These are phyloP conservation scores for Pseudoneurospora amorphoporcata DNA, from an alignment of 495 filamentous ascomycete species.

Conservation along the genomic window DNA sequence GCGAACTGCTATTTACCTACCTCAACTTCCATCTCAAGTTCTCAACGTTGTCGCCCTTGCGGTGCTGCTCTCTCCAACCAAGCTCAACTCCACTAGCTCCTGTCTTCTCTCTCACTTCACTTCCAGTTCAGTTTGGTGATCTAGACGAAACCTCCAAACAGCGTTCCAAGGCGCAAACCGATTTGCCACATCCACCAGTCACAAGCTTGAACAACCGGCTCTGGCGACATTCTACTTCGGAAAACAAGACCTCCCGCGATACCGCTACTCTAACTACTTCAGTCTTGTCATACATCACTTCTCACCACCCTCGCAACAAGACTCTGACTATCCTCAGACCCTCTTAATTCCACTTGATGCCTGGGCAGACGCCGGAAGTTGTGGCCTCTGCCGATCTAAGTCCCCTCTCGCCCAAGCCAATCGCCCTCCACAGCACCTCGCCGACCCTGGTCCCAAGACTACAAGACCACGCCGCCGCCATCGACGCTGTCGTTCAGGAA, in stretches of 20 bases:
- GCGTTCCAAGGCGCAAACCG: not conserved
- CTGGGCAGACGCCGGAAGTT: slow-evolving; percentile 21
- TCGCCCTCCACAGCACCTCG: slow-evolving; percentile 22
- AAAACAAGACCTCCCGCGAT: not conserved
- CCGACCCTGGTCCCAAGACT: slow-evolving; percentile 27
- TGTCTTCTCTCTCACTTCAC: not conserved
- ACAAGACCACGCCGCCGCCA: slow-evolving; percentile 24
- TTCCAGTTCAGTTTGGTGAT: not conserved
- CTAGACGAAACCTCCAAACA: not conserved
- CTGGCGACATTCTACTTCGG: not conserved
- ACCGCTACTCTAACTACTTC: not conserved
- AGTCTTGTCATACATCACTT: not conserved
- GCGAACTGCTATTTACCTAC: not conserved
- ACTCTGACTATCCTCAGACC: not conserved
- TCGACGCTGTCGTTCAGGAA: slow-evolving; percentile 3
- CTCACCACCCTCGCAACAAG: not conserved
- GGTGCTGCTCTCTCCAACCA: not conserved
- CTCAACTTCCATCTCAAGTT: not conserved
- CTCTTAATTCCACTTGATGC: slow-evolving; percentile 18
- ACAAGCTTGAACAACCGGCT: not conserved
- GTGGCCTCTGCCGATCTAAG: slow-evolving; percentile 30
- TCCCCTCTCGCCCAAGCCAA: slow-evolving; percentile 18
- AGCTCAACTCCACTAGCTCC: not conserved
- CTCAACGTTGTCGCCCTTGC: not conserved
- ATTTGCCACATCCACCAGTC: not conserved